Conservation (phyloP, 257 asterid genomes). For the Penstemon eatonii region DNA sequence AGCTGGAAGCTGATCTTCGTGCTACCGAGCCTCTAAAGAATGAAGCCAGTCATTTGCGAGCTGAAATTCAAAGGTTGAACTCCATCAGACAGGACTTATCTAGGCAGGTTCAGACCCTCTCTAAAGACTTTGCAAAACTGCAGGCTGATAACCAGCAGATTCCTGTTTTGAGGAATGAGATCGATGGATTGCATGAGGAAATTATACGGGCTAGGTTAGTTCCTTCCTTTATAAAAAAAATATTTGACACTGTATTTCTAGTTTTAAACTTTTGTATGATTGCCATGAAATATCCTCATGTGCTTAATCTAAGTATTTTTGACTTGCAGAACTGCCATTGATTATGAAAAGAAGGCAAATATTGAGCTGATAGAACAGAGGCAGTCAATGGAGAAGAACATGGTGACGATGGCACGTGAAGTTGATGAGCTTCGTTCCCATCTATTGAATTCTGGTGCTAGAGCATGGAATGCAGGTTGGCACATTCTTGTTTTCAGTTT, state of each 20-base stretch:
- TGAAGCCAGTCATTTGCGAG: constrained; percentile 66
- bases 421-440: constrained; percentile 85
- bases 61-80: constrained; percentile 71
- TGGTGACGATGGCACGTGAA: constrained; percentile 86
- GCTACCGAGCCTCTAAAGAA: constrained; percentile 70
- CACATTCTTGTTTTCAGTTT: constrained; percentile 13
- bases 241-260: not conserved
- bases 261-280: not conserved
- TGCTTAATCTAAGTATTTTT: constrained; percentile 22
- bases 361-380: constrained; percentile 79
- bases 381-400: constrained; percentile 80
- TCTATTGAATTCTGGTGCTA: constrained; percentile 58
- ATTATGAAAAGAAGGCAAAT: constrained; percentile 75
- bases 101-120: constrained; percentile 60
- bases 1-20: constrained; percentile 81
- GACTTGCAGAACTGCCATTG: constrained; percentile 66
- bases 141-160: constrained; percentile 73
- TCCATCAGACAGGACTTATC: constrained; percentile 61
- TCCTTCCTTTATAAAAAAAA: constrained; percentile 11
- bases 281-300: constrained; percentile 11
- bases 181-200: constrained; percentile 85
- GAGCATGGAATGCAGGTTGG: constrained; percentile 73
- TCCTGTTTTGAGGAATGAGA: constrained; percentile 65
- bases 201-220: constrained; percentile 72
- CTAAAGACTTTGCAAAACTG: constrained; percentile 59